Evolutionary conservation across 352 stramenopile genomes (phyloP), one percentile per base, ranked within the genome.

Genomic region (Pythium oligandrum): DNA sequence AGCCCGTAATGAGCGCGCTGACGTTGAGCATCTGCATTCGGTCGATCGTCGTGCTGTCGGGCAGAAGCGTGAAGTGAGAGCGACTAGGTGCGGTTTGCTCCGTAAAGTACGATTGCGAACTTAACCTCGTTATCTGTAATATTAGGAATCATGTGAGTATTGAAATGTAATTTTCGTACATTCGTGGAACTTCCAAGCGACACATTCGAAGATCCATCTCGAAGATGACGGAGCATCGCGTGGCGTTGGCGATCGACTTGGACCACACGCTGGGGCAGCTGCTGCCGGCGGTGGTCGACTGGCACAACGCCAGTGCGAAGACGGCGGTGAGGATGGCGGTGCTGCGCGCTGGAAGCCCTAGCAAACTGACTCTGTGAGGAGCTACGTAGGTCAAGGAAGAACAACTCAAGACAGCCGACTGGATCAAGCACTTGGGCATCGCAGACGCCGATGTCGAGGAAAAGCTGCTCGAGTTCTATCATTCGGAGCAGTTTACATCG

Each of bases 1-100:
- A 84, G 66, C 78, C 73, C 59, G 82, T 90, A 61, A 93, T 83
- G 35, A 90, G 66, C 66, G 82, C 79, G 60, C 74, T 88, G 48
- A 90, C 75, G 63, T 89, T 89, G 48, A 90, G 69, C 63, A 84
- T 73, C 63, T 68, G 69, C 67, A 79, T 77, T 59, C 40, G 31
- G 9, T 43, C 36, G 8, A 12, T 48, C 30, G 35, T 39, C 32
- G 44, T 12, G 33, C 37, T 47, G 8, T 48, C 34, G 7, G 38
- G 12, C 7, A 8, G 12, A 42, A 42, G 38, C 38, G 7, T 12
- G 17, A 26, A 26, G 17, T 26, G 17, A 26, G 17, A 26, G 17
- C 17, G 17, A 26, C 17, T 26, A 26, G 17, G 17, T 44, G 33
- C 33, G 48, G 33, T 17, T 44, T 32, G 43, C 43, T 31, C 30